A percentile compares a stretch with the other conserved stretches of the same genome.
Conservation (phyloP, 2,329 filamentous ascomycete genomes). For the Calycina herbarum region DNA sequence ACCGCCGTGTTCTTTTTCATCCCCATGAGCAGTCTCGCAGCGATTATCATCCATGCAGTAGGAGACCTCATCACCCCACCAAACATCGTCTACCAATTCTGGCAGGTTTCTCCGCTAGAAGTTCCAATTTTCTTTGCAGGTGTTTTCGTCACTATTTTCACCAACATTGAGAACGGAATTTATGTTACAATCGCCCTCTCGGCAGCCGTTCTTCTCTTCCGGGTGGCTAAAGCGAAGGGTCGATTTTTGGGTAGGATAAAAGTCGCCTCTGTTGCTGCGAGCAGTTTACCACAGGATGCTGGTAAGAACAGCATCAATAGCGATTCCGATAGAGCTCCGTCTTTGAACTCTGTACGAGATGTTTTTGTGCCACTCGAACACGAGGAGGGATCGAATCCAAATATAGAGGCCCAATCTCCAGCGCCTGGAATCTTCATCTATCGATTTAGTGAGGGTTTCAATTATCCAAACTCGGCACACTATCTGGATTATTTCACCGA, state of each 20-base stretch:
- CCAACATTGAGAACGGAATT: constrained; percentile 86
- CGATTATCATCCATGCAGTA: constrained; percentile 94
- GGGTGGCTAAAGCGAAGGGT: constrained; percentile 78
- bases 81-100: constrained; percentile 92
- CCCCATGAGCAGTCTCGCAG: constrained; percentile 74
- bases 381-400: constrained; percentile 84
- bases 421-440: constrained; percentile 96
- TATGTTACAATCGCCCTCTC: constrained; percentile 83
- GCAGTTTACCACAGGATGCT: constrained; percentile 64
- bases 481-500: constrained; percentile 77
- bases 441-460: constrained; percentile 91
- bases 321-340: constrained; percentile 51
- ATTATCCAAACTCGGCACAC: constrained; percentile 90
- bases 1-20: constrained; percentile 94
- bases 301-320: constrained; percentile 45
- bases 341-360: constrained; percentile 55
- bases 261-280: constrained; percentile 82
- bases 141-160: constrained; percentile 86
- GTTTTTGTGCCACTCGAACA: constrained; percentile 87
- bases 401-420: constrained; percentile 74
- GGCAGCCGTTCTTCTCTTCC: constrained; percentile 77
- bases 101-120: constrained; percentile 87
- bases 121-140: constrained; percentile 91
- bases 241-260: constrained; percentile 80
- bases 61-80: constrained; percentile 89